Evolutionary conservation across 768 basidiomycete species (phyloP).

Genomic region (Xerocomellus chrysenteron): DNA sequence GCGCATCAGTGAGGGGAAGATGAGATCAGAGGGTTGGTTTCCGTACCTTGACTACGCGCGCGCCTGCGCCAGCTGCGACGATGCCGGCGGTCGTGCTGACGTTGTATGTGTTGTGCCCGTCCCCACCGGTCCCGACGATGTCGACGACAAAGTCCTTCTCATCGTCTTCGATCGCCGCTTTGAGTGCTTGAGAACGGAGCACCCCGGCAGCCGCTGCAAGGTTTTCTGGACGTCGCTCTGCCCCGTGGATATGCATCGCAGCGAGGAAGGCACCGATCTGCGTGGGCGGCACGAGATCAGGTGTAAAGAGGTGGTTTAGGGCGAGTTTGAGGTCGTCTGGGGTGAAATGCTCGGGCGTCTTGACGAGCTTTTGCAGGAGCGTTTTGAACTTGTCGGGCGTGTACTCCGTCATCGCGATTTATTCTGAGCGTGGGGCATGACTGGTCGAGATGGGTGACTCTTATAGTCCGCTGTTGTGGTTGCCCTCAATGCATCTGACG

Average conservation of each 20-base stretch:
- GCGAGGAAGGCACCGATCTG: slow-evolving; percentile 92
- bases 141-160: slow-evolving; percentile 70
- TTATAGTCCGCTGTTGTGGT: too few species aligned
- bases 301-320: slow-evolving; percentile 72
- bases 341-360: slow-evolving; percentile 81
- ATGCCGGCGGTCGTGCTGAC: slow-evolving; percentile 94
- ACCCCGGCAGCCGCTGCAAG: slow-evolving; percentile 79
- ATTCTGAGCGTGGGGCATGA: too few species aligned
- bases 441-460: too few species aligned
- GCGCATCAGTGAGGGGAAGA: neutral
- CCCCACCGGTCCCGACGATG: slow-evolving; percentile 58
- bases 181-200: slow-evolving; percentile 65
- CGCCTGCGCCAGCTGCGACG: slow-evolving; percentile 93
- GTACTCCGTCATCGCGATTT: slow-evolving; percentile 22
- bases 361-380: slow-evolving; percentile 73
- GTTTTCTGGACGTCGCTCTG: slow-evolving; percentile 74
- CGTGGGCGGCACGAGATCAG: slow-evolving; percentile 57
- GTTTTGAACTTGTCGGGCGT: slow-evolving; percentile 66
- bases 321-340: slow-evolving; percentile 70
- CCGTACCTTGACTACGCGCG: slow-evolving; percentile 84
- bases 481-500: too few species aligned
- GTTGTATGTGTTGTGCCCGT: slow-evolving; percentile 95
- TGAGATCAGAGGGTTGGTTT: neutral
- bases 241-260: slow-evolving; percentile 74
- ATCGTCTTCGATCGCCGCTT: slow-evolving; percentile 54